These are phyloP conservation scores for Erodium chrysanthum DNA, from an alignment of 441 rosid genomes.

Conservation along the genomic window DNA sequence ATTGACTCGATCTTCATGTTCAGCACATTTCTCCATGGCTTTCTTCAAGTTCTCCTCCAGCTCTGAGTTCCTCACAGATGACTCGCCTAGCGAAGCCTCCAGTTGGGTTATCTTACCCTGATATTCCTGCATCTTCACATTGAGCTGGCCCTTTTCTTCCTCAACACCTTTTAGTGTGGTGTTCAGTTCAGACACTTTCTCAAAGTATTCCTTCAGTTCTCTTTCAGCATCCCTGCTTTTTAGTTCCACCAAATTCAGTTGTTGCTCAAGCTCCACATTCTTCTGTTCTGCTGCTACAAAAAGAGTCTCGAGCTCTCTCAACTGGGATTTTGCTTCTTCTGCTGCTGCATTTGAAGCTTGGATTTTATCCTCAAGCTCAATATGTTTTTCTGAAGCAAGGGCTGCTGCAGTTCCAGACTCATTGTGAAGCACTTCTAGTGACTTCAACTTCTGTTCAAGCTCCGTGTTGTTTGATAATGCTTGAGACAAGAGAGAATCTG, in stretches of 20 bases:
- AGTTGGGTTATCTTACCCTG: slow-evolving; percentile 39
- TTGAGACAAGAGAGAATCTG: slow-evolving; percentile 60
- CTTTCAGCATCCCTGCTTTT: slow-evolving; percentile 53
- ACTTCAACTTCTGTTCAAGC: slow-evolving; percentile 66
- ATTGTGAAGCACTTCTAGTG: slow-evolving; percentile 46
- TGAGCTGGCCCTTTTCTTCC: slow-evolving; percentile 46
- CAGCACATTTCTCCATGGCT: slow-evolving; percentile 44
- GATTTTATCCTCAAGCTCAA: slow-evolving; percentile 59
- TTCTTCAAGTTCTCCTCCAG: slow-evolving; percentile 54
- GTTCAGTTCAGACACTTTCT: slow-evolving; percentile 49
- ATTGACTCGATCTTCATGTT: slow-evolving; percentile 67
- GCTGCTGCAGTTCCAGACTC: slow-evolving; percentile 54
- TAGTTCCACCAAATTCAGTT: slow-evolving; percentile 41
- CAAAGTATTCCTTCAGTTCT: slow-evolving; percentile 50
- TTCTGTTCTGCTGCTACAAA: slow-evolving; percentile 56
- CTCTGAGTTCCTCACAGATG: slow-evolving; percentile 34
- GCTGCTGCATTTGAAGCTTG: slow-evolving; percentile 47
- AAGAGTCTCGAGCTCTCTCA: slow-evolving; percentile 56
- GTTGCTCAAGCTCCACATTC: slow-evolving; percentile 68
- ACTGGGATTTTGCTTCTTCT: slow-evolving; percentile 50
- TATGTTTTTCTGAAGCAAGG: slow-evolving; percentile 55
- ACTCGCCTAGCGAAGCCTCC: slow-evolving; percentile 50
- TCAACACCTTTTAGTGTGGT: slow-evolving; percentile 40
- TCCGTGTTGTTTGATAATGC: slow-evolving; percentile 59
- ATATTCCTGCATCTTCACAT: slow-evolving; percentile 40